Base-by-base conservation (phyloP, 208 protist genomes). In the Angomonas ambiguus region DNA sequence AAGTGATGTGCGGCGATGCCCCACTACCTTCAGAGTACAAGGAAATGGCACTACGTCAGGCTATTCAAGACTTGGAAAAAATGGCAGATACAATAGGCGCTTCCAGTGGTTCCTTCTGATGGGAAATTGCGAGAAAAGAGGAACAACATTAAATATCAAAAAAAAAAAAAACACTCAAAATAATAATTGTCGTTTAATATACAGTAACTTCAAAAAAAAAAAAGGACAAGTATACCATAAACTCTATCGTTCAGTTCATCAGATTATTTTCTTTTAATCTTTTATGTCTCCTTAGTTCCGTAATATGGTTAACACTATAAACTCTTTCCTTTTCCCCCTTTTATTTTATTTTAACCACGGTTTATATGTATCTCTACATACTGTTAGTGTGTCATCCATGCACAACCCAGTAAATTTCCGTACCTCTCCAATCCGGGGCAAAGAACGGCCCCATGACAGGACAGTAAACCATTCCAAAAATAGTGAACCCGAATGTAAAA, bases 1-100 rank as follows among this genome's bases (percentile, higher is more conserved):
- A 35, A 18, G 57, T 58, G 0, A 55, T 76, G 38, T 3, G 6
- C 0, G 24, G 11, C 2, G 65, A 27, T 10, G 69, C 67, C 33
- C 11, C 74, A 20, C 33, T 69, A 8, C 27, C 61, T 0, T 25
- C 80, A 1, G 80, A 77, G 59, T 94, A 92, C 56, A 72, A 73
- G 0, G 79, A 93, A 59, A 94, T 96, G 65, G 83, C 91, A 4
- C 62, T 96, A 11, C 87, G 82, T 20, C 79, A 92, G 45, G 86
- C 85, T 28, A 72, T 93, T 74, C 84, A 93, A 64, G 86, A 95
- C n/a, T 65, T 91, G 38, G 81, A 92, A 53, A 65, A 65, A 8
- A 60, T 80, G 0, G 80, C 75, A 1, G 74, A 85, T 32, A 68
- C 61, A 10, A 79, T 93, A 65, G 62, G 60, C 0, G 51, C 59